A percentile compares a stretch with the other conserved stretches of the same genome.
These are phyloP conservation scores for Graphiopsis chlorocephala DNA, from an alignment of 2,329 filamentous ascomycete species.

Conservation along the genomic window DNA sequence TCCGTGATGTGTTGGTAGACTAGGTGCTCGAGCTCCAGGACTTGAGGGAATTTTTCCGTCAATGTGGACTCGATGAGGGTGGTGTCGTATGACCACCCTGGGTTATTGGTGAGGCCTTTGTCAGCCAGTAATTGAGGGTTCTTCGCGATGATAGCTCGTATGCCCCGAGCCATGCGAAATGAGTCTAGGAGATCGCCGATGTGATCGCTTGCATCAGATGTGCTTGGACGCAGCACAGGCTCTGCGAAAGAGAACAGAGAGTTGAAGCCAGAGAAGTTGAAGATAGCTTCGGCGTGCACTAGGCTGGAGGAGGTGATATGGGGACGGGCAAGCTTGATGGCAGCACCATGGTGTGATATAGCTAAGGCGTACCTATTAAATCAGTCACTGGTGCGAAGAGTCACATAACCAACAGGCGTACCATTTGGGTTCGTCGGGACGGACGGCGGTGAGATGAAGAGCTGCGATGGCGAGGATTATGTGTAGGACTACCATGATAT, in stretches of 20 bases:
- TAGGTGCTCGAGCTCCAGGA: neutral
- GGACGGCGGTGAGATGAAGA: slow-evolving; percentile 15
- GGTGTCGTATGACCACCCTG: slow-evolving; percentile 6
- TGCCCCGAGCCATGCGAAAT: slow-evolving; percentile 7
- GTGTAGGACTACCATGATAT: slow-evolving; percentile 12
- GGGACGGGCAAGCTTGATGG: slow-evolving; percentile 16
- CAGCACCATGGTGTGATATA: slow-evolving; percentile 16
- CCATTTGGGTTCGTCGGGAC: slow-evolving; percentile 11
- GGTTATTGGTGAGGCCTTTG: slow-evolving; percentile 1
- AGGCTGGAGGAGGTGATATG: slow-evolving; percentile 7
- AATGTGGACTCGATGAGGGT: neutral
- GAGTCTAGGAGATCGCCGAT: slow-evolving; percentile 5
- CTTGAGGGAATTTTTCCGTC: neutral
- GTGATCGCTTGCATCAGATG: neutral
- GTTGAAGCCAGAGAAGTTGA: slow-evolving; percentile 19
- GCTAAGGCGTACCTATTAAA: slow-evolving; percentile 15
- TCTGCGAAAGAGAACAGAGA: slow-evolving; percentile 17
- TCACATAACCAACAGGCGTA: no score
- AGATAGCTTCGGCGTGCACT: slow-evolving; percentile 14
- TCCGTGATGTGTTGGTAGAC: neutral
- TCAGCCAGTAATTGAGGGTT: neutral
- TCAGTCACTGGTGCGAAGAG: no score
- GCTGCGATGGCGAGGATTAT: slow-evolving; percentile 17
- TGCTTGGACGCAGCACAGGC: slow-evolving; percentile 2
- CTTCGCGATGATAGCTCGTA: slow-evolving; percentile 11